Conservation (phyloP, 2,329 filamentous ascomycete species). For the Ampelomyces quisqualis region DNA sequence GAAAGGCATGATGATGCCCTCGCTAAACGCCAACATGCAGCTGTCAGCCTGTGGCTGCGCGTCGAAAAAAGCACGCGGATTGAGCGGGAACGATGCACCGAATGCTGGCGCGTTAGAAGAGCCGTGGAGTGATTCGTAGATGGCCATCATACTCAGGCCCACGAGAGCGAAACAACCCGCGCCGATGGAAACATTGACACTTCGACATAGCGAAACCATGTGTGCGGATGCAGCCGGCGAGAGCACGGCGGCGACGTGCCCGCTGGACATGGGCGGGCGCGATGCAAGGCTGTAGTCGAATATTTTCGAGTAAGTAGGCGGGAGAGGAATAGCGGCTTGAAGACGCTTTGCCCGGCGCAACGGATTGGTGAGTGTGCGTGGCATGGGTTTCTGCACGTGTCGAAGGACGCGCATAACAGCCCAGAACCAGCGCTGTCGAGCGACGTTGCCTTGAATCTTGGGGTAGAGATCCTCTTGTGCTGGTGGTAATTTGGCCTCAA, state of each 20-base stretch:
- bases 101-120: too few relatives aligned
- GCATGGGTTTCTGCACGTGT: slow-evolving; percentile 44
- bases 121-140: slow-evolving; percentile 45
- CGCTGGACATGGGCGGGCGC: slow-evolving; percentile 43
- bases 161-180: slow-evolving; percentile 51
- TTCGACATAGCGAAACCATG: slow-evolving; percentile 44
- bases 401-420: slow-evolving; percentile 48
- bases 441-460: slow-evolving; percentile 38
- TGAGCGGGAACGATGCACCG: slow-evolving; percentile 50
- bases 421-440: slow-evolving; percentile 52
- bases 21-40: slow-evolving; percentile 52
- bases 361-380: slow-evolving; percentile 48
- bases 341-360: slow-evolving; percentile 31
- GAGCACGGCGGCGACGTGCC: slow-evolving; percentile 36
- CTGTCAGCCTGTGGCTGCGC: slow-evolving; percentile 43
- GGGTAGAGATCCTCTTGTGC: slow-evolving; percentile 53
- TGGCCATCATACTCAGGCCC: slow-evolving; percentile 50
- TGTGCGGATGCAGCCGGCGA: slow-evolving; percentile 35
- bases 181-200: slow-evolving; percentile 44
- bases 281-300: slow-evolving; percentile 42
- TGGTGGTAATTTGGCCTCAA: slow-evolving; percentile 41
- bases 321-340: slow-evolving; percentile 20
- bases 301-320: slow-evolving; percentile 36
- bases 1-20: slow-evolving; percentile 50
- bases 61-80: slow-evolving; percentile 49